Base-by-base conservation (phyloP, 2,329 filamentous ascomycete species). In the Penicillium sp. region DNA sequence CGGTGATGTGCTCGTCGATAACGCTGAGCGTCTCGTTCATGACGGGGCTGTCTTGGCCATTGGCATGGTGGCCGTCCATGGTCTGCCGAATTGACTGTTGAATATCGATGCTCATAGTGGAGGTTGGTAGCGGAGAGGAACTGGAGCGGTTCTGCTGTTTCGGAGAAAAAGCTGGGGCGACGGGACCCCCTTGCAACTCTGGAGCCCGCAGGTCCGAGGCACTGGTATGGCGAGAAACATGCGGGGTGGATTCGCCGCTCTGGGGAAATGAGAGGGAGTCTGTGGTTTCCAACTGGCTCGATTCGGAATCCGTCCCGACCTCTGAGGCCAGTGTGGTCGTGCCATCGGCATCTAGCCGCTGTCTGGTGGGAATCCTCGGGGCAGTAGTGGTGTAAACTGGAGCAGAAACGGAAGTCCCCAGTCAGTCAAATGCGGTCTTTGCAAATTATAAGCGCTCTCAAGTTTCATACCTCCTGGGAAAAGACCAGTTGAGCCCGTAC, bases 1-100 rank as follows among this genome's bases (percentile, higher is more conserved):
- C 87, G 37, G 88, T 95, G 60, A 97, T 95, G 65, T 96, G 91
- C 70, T 97, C 91, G 67, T 97, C 85, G 61, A 97, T 97, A 51
- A 97, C 91, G 63, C 89, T 95, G 45, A 97, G 73, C 0, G 91
- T 96, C 67, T 97, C 90, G 65, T 90, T 89, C 75, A 97, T 85
- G 43, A 96, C 90, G 9, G 87, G 85, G 63, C 82, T 86, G 46
- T 83, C 80, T 58, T 82, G 74, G 17, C 74, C 65, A 57, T 72
- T 69, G 38, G 69, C 73, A 59, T 82, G 74, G 53, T 73, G n/a
- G n/a, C n/a, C 73, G 49, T 73, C 69, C 43, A 80, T 64, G 39
- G 71, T 66, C 52, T 74, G 65, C 49, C 69, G 65, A 52, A 76
- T 69, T 34, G 70, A 69, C 45, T 71, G 67, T 52, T 75, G 72